A percentile compares a stretch with the other conserved stretches of the same genome.
phyloP scores from a whole-genome alignment of 108 stramenopile genomes.

The Fragilariopsis cylindrus region DNA sequence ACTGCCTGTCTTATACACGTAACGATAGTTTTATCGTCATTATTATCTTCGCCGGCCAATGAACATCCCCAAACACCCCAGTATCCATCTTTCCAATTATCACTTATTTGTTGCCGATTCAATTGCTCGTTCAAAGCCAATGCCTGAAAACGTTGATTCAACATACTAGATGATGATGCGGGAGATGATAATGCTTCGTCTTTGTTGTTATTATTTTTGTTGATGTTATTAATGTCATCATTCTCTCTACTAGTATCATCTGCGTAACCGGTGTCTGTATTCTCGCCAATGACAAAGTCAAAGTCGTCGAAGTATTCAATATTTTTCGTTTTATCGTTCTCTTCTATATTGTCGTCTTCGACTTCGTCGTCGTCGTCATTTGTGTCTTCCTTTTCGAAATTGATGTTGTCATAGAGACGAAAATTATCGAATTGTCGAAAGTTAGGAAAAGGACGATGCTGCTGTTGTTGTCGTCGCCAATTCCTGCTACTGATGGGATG shows the following conservation, averaged over 20 bases:
- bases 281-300: conserved; percentile 14
- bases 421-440: not conserved
- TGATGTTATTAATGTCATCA: not conserved
- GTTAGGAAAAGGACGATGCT: not conserved
- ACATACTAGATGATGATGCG: not conserved
- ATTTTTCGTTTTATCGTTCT: too few relatives aligned
- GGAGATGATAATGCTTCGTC: not conserved
- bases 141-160: conserved; percentile 13
- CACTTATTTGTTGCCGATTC: conserved; percentile 14
- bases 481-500: not conserved
- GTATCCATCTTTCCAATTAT: conserved; percentile 37
- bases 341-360: not conserved
- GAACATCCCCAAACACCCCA: conserved; percentile 46
- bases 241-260: not conserved
- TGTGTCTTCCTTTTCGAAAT: conserved; percentile 1
- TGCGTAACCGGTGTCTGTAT: not conserved
- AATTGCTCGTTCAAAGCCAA: conserved; percentile 14
- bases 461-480: not conserved
- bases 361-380: not conserved
- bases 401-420: not conserved
- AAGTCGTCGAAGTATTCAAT: conserved; percentile 16
- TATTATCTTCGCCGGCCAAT: conserved; percentile 17
- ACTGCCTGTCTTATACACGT: conserved; percentile 3
- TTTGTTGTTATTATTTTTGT: not conserved
- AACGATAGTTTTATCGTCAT: conserved; percentile 2